Evolutionary conservation across 2,329 filamentous ascomycete species (phyloP).

Genomic region (Venturiaceae sp.): DNA sequence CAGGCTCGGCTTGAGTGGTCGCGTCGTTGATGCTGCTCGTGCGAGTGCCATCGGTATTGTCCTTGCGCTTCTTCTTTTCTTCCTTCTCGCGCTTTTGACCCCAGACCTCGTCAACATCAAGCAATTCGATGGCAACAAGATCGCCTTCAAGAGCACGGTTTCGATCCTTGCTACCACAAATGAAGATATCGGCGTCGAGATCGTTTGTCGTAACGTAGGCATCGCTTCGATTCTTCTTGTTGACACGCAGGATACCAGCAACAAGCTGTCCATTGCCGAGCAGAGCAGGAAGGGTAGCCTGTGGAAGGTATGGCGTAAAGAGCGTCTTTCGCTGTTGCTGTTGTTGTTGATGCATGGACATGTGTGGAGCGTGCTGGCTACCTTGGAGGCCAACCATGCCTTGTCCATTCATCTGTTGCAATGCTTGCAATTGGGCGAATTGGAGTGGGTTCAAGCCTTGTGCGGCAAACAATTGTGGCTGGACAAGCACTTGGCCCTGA

Average conservation of each 20-base stretch:
- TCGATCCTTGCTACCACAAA: constrained; percentile 97
- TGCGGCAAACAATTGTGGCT: constrained; percentile 72
- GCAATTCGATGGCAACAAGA: constrained; percentile 86
- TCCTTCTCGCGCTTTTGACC: constrained; percentile 98
- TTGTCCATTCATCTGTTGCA: constrained; percentile 75
- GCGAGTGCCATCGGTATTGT: constrained; percentile 78
- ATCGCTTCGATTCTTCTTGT: constrained; percentile 99
- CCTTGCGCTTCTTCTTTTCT: constrained; percentile 99
- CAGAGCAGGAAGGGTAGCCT: constrained; percentile 84
- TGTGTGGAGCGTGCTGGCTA: constrained; percentile 61
- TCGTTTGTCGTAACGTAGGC: constrained; percentile 94
- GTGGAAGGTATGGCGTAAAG: constrained; percentile 94
- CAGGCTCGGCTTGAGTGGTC: constrained; percentile 47
- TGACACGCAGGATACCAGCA: constrained; percentile 90
- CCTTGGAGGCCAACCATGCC: constrained; percentile 52
- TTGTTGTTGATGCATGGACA: constrained; percentile 47
- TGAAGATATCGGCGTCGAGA: constrained; percentile 97
- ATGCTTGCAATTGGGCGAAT: constrained; percentile 79
- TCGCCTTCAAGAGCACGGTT: constrained; percentile 96
- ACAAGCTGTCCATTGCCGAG: constrained; percentile 89
- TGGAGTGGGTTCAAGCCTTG: constrained; percentile 84
- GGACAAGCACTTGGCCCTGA: constrained; percentile 72
- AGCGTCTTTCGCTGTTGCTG: constrained; percentile 92
- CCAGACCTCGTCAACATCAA: constrained; percentile 98
- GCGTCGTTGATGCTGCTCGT: constrained; percentile 61